These are phyloP conservation scores for Neonectria sp. DNA, from an alignment of 2,329 filamentous ascomycete species.

Conservation along the genomic window DNA sequence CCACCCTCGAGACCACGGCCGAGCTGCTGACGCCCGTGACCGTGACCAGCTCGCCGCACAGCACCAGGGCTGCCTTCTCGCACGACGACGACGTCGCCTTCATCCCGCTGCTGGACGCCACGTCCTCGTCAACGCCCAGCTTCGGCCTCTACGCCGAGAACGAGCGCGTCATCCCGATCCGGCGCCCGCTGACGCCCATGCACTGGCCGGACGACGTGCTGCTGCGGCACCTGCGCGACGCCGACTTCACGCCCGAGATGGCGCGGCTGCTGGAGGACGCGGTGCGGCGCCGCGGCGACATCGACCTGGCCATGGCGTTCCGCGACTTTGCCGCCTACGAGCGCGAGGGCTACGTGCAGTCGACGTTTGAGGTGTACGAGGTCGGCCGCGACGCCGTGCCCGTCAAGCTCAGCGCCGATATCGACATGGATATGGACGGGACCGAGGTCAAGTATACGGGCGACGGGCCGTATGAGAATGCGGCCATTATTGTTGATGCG, in stretches of 20 bases:
- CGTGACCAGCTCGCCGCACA: slow-evolving; percentile 43
- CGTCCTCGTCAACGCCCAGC: slow-evolving; percentile 5
- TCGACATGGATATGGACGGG: slow-evolving; percentile 43
- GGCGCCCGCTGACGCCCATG: slow-evolving; percentile 39
- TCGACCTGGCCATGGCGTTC: slow-evolving; percentile 52
- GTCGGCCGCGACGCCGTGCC: slow-evolving; percentile 63
- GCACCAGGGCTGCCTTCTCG: slow-evolving; percentile 35
- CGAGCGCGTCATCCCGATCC: slow-evolving; percentile 35
- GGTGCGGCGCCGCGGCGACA: slow-evolving; percentile 52
- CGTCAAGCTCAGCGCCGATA: slow-evolving; percentile 48
- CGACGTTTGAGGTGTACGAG: slow-evolving; percentile 72
- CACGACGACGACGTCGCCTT: slow-evolving; percentile 52
- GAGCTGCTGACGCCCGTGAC: slow-evolving; percentile 45
- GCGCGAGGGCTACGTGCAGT: slow-evolving; percentile 59
- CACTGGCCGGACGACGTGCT: slow-evolving; percentile 59
- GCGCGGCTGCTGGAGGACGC: slow-evolving; percentile 56
- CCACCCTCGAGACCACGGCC: slow-evolving; percentile 49
- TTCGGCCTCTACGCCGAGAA: slow-evolving; percentile 32
- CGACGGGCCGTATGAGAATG: slow-evolving; percentile 42
- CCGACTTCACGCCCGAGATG: slow-evolving; percentile 59
- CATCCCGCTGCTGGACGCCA: slow-evolving; percentile 49
- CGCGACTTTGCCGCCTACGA: slow-evolving; percentile 55
- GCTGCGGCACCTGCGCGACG: slow-evolving; percentile 57
- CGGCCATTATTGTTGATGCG: slow-evolving; percentile 55
- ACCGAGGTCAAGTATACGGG: slow-evolving; percentile 46